Base-by-base conservation (phyloP, 805 yeast species). In the Lipomyces mesembrius region DNA sequence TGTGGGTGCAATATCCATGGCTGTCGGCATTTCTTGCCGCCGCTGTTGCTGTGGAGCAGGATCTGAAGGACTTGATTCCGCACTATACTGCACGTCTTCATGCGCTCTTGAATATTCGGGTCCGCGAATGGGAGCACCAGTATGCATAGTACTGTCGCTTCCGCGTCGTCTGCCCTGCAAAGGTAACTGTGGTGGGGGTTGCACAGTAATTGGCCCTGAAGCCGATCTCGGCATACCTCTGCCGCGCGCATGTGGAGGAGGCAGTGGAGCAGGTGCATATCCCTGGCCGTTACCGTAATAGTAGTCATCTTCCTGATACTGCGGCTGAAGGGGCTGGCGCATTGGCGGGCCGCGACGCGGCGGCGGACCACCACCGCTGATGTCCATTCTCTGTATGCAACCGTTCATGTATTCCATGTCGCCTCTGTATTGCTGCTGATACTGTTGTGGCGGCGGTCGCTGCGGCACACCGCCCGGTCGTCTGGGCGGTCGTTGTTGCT, bases 301-400 rank as follows among this genome's bases (percentile, higher is more conserved):
- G 43, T 43, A 39, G 12, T 62, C 57, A 12, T 35, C 46, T 14
- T 55, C 54, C 49, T 57, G 51, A 37, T 62, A 22, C 51, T 56
- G 35, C 25, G 22, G 51, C 61, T 58, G 55, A 46, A 35, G 63
- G 17, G 27, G 39, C 39, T 14, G 56, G 27, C 29, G 65, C 20
- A 12, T 32, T 9, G 53, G 61, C 46, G 39, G 57, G 46, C 58
- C 59, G 20, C 43, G 39, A 22, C 57, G 60, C 29, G 55, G 63
- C 17, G 37, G 54, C 39, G 52, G 60, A 20, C 51, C 17, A 58
- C 62, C 46, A 34, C 37, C 25, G 22, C 49, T 57, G 34, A 61
- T 17, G 20, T 59, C 39, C 57, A 65, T 35, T 14, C 68, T 64
- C 59, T 58, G 62, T 53, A 65, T 52, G n/a, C 61, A 62, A 34